Percentiles rank a stretch among this genome's conserved stretches.
phyloP scores from a whole-genome alignment of 345 rosid genomes.

The Citrus cavaleriei region DNA sequence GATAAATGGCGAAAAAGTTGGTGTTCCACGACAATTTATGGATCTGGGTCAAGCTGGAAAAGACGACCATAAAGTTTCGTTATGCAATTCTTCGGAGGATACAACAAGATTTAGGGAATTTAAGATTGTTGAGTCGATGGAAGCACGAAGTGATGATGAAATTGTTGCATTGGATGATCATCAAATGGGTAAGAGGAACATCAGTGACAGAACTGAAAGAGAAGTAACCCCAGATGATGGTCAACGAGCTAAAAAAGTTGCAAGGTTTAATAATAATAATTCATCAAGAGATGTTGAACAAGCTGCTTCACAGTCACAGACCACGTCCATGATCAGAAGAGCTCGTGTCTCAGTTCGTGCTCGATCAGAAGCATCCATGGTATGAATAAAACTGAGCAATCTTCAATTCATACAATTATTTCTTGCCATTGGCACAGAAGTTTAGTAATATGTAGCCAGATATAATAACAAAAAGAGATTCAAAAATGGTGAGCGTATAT shows the following conservation, averaged over 20 bases:
- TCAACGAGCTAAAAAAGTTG: constrained; percentile 17
- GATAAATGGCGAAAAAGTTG: constrained; percentile 14
- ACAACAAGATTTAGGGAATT: not conserved
- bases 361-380: constrained; percentile 63
- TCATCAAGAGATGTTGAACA: constrained; percentile 10
- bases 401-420: not conserved
- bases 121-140: constrained; percentile 26
- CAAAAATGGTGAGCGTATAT: not conserved
- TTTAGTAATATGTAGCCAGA: too few relatives aligned
- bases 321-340: constrained; percentile 41
- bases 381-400: not conserved
- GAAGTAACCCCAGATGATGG: constrained; percentile 18
- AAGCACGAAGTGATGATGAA: constrained; percentile 14
- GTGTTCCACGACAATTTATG: constrained; percentile 34
- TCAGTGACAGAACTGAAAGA: constrained; percentile 11
- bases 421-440: not conserved
- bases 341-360: constrained; percentile 73
- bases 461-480: not conserved
- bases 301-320: constrained; percentile 11
- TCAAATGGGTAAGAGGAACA: constrained; percentile 8
- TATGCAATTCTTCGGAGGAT: constrained; percentile 19
- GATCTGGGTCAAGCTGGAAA: constrained; percentile 36
- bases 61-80: constrained; percentile 10
- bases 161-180: constrained; percentile 14
- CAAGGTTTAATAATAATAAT: constrained; percentile 4